A percentile compares a stretch with the other conserved stretches of the same genome.
phyloP scores from a whole-genome alignment of 1,284 basidiomycete genomes.

The Trichosporon inkin region DNA sequence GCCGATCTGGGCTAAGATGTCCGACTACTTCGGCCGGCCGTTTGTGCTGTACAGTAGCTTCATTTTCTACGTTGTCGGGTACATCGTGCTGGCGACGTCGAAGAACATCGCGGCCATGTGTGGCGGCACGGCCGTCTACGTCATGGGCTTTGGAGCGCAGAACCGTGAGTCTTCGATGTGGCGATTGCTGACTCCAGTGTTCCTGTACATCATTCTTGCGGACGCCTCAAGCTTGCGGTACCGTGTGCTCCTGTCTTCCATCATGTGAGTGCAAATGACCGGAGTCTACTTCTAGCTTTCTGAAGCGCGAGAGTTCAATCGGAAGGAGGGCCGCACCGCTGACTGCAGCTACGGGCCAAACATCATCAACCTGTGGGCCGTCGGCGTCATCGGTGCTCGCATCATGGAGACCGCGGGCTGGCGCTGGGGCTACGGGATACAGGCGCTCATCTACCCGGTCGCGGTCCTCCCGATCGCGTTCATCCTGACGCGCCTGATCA shows the following conservation, averaged over 20 bases:
- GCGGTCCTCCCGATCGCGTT: constrained; percentile 29
- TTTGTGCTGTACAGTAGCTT: constrained; percentile 53
- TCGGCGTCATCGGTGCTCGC: constrained; percentile 49
- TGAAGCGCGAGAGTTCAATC: too few species aligned
- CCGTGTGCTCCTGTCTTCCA: constrained; percentile 59
- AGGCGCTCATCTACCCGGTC: constrained; percentile 20
- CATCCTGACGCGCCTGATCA: constrained; percentile 44
- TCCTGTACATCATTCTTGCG: constrained; percentile 48
- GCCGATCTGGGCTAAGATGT: constrained; percentile 73
- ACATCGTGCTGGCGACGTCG: constrained; percentile 35
- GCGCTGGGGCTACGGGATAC: constrained; percentile 59
- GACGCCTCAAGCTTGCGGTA: constrained; percentile 70
- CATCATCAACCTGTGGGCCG: constrained; percentile 46
- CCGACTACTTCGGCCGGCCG: constrained; percentile 60
- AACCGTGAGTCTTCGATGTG: constrained; percentile 20
- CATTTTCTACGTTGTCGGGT: constrained; percentile 39
- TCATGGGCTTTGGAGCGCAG: constrained; percentile 29
- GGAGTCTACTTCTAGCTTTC: too few species aligned
- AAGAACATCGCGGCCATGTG: constrained; percentile 34
- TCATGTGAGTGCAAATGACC: constrained; percentile 47
- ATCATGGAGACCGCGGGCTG: constrained; percentile 12
- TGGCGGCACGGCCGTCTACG: constrained; percentile 38
- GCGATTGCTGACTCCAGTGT: constrained; percentile 9
- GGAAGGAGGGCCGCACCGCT: constrained; percentile 51
- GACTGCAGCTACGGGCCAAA: constrained; percentile 58